phyloP scores from a whole-genome alignment of 768 basidiomycete species.

The Suillus subluteus region DNA sequence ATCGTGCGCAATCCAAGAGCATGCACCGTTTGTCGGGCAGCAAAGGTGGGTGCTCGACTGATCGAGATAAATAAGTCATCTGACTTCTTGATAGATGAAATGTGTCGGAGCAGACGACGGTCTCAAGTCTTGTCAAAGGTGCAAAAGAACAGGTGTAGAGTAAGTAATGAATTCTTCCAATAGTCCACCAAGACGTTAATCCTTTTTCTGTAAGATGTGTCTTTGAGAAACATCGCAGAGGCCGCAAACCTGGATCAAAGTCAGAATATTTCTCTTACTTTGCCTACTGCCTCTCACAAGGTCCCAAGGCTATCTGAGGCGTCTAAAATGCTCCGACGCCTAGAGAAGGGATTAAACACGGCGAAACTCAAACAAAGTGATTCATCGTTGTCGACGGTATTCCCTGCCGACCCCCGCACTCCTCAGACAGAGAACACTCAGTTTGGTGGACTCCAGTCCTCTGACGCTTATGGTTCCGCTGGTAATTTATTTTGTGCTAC shows the following conservation, averaged over 20 bases:
- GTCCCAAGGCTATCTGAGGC: conserved; percentile 75
- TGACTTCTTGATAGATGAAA: conserved; percentile 68
- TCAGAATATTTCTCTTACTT: conserved; percentile 38
- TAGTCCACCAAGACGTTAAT: conserved; percentile 22
- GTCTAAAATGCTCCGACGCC: conserved; percentile 84
- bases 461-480: conserved; percentile 34
- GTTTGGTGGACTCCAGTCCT: conserved; percentile 32
- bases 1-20: conserved; percentile 59
- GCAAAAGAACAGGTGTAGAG: conserved; percentile 80
- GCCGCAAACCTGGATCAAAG: conserved; percentile 91
- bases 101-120: conserved; percentile 90
- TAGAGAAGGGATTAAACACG: conserved; percentile 81
- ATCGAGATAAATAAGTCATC: conserved; percentile 15
- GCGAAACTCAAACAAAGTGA: conserved; percentile 73
- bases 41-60: conserved; percentile 57
- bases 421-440: conserved; percentile 28
- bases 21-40: conserved; percentile 83
- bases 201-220: conserved; percentile 55
- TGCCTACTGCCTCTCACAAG: neutral
- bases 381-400: conserved; percentile 36
- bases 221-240: conserved; percentile 89
- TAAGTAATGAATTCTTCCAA: conserved; percentile 39
- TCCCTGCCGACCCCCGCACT: conserved; percentile 32
- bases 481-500: conserved; percentile 16
- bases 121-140: conserved; percentile 79